phyloP scores from a whole-genome alignment of 306 rosid species.

The Vigna mungo region DNA sequence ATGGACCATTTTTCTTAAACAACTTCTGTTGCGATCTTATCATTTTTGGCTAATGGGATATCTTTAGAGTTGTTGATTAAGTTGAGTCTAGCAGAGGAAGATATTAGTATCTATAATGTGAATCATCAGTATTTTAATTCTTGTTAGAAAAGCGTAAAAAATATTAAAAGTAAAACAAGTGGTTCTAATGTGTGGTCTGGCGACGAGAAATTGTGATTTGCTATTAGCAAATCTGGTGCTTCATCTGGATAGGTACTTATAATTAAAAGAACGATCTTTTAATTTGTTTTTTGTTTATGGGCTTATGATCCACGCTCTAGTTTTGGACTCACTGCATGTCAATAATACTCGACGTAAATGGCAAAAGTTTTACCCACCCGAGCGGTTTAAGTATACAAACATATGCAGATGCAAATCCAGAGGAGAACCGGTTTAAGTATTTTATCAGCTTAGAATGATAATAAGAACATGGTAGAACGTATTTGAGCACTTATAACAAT shows the following conservation, averaged over 20 bases:
- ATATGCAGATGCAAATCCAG: background rate
- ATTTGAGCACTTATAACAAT: too few species aligned
- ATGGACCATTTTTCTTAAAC: background rate
- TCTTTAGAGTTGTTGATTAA: background rate
- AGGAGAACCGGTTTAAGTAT: too few species aligned
- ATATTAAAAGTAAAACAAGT: background rate
- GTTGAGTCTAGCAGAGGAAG: background rate
- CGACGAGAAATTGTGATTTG: background rate
- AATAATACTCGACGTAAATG: background rate
- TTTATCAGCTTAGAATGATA: too few species aligned
- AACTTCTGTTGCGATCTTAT: background rate
- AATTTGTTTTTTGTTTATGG: background rate
- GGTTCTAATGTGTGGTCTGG: background rate
- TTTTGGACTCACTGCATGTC: background rate
- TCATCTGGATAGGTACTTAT: background rate
- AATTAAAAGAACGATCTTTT: too few species aligned
- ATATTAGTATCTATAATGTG: too few species aligned
- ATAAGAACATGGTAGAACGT: too few species aligned
- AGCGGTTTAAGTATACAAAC: background rate
- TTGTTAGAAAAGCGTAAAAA: too few species aligned
- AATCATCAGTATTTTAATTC: too few species aligned
- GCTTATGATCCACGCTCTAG: background rate
- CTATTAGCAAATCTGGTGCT: background rate
- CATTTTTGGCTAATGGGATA: background rate
- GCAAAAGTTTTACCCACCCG: background rate